Base-by-base conservation (phyloP, 23 red algal genomes). In the Gracilaria vermiculophylla region DNA sequence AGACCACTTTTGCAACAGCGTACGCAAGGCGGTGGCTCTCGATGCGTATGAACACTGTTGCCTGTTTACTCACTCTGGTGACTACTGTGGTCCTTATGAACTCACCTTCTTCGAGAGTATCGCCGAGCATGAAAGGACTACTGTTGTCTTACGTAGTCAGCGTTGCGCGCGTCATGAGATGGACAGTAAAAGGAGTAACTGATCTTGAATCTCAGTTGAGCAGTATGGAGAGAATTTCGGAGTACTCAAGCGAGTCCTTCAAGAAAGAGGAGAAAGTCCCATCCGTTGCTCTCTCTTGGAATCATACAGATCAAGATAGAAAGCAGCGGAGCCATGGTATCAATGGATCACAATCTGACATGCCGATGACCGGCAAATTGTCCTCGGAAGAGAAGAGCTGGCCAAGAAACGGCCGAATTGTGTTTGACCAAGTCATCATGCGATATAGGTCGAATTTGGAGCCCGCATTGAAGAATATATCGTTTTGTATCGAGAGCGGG, bases 371-470 rank as follows among this genome's bases (percentile, higher is more conserved):
- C 0, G 21, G 52, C 23, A 1, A 42, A 24, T 40, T 10, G 39
- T 14, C 36, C 17, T n/a, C 42, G 1, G 19, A 12, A 16, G n/a
- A 48, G 21, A 48, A 62, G 48, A 52, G 23, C 16, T 99, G 97
- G 97, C 97, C 93, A 3, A 21, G 41, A 0, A 13, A 56, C 14
- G 97, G 97, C 3, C 48, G 23, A 1, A 64, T 99, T 25, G 62
- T 25, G 21, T 99, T 99, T 61, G 32, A 53, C 5, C 76, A 91
- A 69, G 97, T 99, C 13, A 55, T 37, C 9, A 73, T 99, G 85
- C 77, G 84, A 24, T 99, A 99, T 76, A 82, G 92, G n/a, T 72
- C 92, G 40, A 85, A 95, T 34, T 69, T 99, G 51, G 69, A 92
- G 16, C 97, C 89, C 27, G 92, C 89, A 37, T 31, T 99, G 42